These are phyloP conservation scores for Umbelopsis vinacea DNA, from an alignment of 192 early-diverging fungal genomes.

Conservation along the genomic window DNA sequence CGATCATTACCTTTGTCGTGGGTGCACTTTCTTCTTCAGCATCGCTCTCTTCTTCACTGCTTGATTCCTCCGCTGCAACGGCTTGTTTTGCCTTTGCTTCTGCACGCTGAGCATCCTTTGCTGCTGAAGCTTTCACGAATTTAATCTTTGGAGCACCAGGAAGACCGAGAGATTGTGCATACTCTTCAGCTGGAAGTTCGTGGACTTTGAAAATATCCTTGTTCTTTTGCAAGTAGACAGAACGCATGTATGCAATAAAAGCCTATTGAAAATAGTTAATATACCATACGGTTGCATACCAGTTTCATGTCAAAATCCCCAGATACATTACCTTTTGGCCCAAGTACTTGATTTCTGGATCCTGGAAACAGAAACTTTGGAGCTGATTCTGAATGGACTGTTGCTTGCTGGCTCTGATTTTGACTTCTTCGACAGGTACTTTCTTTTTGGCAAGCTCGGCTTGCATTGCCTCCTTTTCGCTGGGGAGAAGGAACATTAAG, in stretches of 20 bases:
- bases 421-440: conserved; percentile 90
- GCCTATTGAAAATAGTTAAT: conserved; percentile 52
- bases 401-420: conserved; percentile 83
- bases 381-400: conserved; percentile 81
- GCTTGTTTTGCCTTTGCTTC: conserved; percentile 38
- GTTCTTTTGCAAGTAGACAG: conserved; percentile 88
- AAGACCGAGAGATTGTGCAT: conserved; percentile 88
- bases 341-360: conserved; percentile 95
- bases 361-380: conserved; percentile 89
- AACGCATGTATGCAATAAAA: conserved; percentile 95
- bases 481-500: conserved; percentile 86
- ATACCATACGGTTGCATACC: not conserved
- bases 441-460: conserved; percentile 69
- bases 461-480: conserved; percentile 86
- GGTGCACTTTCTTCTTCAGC: conserved; percentile 45
- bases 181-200: conserved; percentile 84
- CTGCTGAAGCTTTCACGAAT: conserved; percentile 66
- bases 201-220: conserved; percentile 91
- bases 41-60: conserved; percentile 44
- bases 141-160: conserved; percentile 95
- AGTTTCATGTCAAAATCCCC: not conserved
- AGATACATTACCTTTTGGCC: conserved; percentile 77
- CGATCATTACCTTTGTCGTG: conserved; percentile 19
- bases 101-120: conserved; percentile 37
- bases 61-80: conserved; percentile 41